Base-by-base conservation (phyloP, 1,284 basidiomycete genomes). In the Naganishia cerealis region DNA sequence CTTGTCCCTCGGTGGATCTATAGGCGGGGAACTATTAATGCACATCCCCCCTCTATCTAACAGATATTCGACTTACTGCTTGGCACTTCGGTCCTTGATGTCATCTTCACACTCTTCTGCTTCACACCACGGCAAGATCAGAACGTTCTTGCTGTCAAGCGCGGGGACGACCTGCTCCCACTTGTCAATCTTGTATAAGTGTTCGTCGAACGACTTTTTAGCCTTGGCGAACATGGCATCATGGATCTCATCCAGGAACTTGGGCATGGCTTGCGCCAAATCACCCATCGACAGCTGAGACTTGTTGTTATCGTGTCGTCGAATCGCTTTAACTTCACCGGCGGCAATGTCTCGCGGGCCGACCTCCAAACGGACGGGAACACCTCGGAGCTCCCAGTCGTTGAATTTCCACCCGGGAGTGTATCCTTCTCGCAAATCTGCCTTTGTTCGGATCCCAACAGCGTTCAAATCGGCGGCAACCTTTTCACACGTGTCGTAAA, bases 331-430 rank as follows among this genome's bases (percentile, higher is more conserved):
- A 0, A 90, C 90, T 76, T 94, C 88, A 70, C 87, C 81, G 82
- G 92, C 92, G 66, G 86, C 86, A 72, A 99, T 84, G 81, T 99
- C 95, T 72, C 91, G 89, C 65, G 95, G 95, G 13, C 95, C 96
- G 72, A 99, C 88, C 82, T 99, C 96, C 73, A 99, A 88, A 72
- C 95, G 92, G 68, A 99, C 84, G 26, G 95, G 96, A 39, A 98
- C 93, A 80, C 96, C 96, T 86, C 94, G 92, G 82, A 96, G 89
- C 84, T 99, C 96, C 94, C 95, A 98, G 78, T 98, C 92, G 80
- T 97, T 97, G 84, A 97, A 99, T 83, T 99, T 99, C 85, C 90
- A 99, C 54, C 95, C 95, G 16, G 95, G 95, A 57, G 93, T 98
- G 83, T 99, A 96, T 33, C 91, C 92, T 21, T 98, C 95, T 66